phyloP scores from a whole-genome alignment of 202 grass and related monocot species.

The Brachypodium distachyon region DNA sequence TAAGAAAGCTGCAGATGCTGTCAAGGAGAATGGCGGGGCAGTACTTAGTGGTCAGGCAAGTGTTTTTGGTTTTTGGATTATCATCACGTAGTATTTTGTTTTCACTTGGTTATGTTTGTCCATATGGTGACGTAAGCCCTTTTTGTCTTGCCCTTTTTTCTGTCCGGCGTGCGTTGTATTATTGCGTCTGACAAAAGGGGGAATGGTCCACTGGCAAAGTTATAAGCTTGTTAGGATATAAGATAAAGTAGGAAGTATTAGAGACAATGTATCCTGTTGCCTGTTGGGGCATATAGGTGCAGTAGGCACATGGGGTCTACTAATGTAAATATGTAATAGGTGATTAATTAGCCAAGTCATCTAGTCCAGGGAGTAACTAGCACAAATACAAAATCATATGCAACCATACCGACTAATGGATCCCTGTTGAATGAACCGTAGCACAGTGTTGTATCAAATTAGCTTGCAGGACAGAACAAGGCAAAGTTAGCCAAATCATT shows the following conservation, averaged over 20 bases:
- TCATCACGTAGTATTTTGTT: background rate
- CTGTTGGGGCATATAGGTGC: no score
- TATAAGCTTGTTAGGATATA: background rate
- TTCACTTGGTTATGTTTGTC: constrained; percentile 10
- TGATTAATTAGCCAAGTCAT: no score
- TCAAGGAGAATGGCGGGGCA: constrained; percentile 54
- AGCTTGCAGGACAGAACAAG: no score
- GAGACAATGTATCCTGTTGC: background rate
- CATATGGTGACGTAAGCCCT: background rate
- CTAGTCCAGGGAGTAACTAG: no score
- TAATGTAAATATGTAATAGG: no score
- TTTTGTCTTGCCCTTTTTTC: background rate
- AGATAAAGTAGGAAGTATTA: background rate
- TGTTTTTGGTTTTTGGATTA: constrained; percentile 12
- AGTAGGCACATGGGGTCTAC: no score
- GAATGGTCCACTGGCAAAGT: background rate
- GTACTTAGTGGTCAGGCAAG: constrained; percentile 80
- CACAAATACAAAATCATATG: no score
- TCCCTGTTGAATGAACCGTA: no score
- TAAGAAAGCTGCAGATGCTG: constrained; percentile 86
- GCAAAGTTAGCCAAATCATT: no score
- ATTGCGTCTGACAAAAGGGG: background rate
- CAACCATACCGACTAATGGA: no score
- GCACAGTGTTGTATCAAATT: no score
- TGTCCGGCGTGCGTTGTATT: background rate